Percentiles rank a stretch among this genome's conserved stretches.
phyloP scores from a whole-genome alignment of 2,329 filamentous ascomycete genomes.

The Scytalidium lignicola region DNA sequence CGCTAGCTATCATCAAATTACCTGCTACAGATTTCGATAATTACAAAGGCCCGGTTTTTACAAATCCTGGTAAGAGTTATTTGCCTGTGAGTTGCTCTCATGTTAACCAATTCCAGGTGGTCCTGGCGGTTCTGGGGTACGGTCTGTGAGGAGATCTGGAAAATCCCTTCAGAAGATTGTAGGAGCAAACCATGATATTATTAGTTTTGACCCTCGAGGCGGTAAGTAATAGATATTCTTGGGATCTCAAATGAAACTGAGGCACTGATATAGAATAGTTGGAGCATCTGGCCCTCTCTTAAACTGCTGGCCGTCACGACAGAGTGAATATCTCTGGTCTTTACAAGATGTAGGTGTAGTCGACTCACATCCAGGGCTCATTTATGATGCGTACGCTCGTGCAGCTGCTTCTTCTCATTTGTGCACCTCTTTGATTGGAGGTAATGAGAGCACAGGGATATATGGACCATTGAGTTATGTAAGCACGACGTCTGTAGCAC shows the following conservation, averaged over 20 bases:
- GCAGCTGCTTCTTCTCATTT: constrained; percentile 37
- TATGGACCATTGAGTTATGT: constrained; percentile 9
- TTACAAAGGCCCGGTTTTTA: constrained; percentile 17
- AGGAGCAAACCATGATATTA: constrained; percentile 44
- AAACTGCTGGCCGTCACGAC: constrained; percentile 42
- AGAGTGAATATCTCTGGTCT: constrained; percentile 39
- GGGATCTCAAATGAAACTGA: no score
- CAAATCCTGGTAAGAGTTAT: constrained; percentile 14
- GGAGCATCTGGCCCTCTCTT: constrained; percentile 42
- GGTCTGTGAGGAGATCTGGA: constrained; percentile 9
- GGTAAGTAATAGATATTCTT: constrained; percentile 21
- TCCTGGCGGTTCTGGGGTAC: constrained; percentile 42
- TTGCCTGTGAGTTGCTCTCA: background rate
- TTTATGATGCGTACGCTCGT: constrained; percentile 42
- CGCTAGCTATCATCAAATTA: constrained; percentile 15
- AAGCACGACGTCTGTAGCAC: constrained; percentile 25
- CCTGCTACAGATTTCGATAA: constrained; percentile 13
- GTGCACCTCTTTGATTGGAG: constrained; percentile 26
- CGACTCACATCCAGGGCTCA: constrained; percentile 40
- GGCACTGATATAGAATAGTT: constrained; percentile 22
- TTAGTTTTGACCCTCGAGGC: constrained; percentile 47
- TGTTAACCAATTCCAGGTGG: constrained; percentile 22
- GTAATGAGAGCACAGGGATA: background rate
- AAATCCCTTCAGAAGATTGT: constrained; percentile 37
- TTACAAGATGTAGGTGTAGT: constrained; percentile 39